phyloP scores from a whole-genome alignment of 2,329 filamentous ascomycete genomes.

The Ophiostoma pallidulum region DNA sequence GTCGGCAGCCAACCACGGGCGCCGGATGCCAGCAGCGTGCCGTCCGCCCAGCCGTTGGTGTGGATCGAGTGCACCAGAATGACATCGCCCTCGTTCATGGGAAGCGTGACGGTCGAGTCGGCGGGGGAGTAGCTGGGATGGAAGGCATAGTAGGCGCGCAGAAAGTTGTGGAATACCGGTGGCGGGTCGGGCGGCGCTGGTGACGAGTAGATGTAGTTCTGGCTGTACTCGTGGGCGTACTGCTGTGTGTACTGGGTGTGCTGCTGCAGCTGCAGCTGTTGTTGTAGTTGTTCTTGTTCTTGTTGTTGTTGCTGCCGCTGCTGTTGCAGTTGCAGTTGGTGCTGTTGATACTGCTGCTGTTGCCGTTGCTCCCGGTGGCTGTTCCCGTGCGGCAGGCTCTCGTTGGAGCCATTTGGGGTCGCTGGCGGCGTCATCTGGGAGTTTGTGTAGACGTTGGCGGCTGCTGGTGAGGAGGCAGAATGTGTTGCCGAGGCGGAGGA shows the following conservation, averaged over 20 bases:
- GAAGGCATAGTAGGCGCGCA: constrained; percentile 90
- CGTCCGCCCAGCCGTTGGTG: constrained; percentile 97
- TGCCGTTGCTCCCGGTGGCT: constrained; percentile 18
- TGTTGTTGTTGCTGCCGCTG: background rate
- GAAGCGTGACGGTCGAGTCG: constrained; percentile 81
- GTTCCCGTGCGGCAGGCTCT: constrained; percentile 40
- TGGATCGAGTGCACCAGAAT: constrained; percentile 94
- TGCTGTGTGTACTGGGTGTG: constrained; percentile 1
- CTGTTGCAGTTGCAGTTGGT: background rate
- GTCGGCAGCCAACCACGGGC: constrained; percentile 92
- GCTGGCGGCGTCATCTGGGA: constrained; percentile 68
- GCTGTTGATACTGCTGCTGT: background rate
- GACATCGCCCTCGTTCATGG: constrained; percentile 82
- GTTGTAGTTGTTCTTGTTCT: no score
- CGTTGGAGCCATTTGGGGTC: constrained; percentile 60
- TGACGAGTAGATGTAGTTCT: constrained; percentile 8
- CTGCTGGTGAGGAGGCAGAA: constrained; percentile 8
- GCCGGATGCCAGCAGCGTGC: constrained; percentile 76
- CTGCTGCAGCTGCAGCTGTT: background rate
- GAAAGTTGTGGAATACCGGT: constrained; percentile 82
- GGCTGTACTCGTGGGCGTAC: background rate
- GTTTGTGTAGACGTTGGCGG: constrained; percentile 34
- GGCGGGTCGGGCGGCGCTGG: constrained; percentile 40
- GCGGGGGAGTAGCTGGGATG: constrained; percentile 66
- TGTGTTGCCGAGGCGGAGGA: constrained; percentile 52